phyloP scores from a whole-genome alignment of 306 rosid genomes.

The Rosa lucieae region DNA sequence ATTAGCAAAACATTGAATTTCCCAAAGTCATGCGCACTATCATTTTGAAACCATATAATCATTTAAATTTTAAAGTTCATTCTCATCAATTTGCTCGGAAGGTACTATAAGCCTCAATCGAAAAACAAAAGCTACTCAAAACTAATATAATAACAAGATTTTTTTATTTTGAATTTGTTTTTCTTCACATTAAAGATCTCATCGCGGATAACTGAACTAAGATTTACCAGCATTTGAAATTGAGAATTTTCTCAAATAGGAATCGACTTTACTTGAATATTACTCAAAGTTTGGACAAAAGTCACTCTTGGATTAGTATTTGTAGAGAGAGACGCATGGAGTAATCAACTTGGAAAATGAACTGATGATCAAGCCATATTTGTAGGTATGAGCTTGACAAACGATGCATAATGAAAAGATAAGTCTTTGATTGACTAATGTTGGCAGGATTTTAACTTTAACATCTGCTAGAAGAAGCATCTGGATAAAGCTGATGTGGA shows the following conservation, averaged over 20 bases:
- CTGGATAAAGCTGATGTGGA: constrained; percentile 32
- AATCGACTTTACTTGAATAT: not conserved
- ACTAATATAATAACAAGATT: too few relatives aligned
- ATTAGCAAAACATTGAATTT: too few relatives aligned
- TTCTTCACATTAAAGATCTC: not conserved
- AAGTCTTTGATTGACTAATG: not conserved
- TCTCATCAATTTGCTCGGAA: too few relatives aligned
- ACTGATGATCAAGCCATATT: not conserved
- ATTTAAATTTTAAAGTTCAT: too few relatives aligned
- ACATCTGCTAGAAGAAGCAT: not conserved
- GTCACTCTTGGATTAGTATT: not conserved
- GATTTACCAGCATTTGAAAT: too few relatives aligned
- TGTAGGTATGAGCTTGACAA: not conserved
- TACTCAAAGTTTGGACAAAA: not conserved
- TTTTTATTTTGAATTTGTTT: too few relatives aligned
- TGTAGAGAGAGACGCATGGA: not conserved
- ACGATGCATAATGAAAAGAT: not conserved
- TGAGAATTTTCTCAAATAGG: too few relatives aligned
- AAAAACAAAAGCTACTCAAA: too few relatives aligned
- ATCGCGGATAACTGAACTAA: not conserved
- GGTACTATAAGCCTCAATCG: too few relatives aligned
- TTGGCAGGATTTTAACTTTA: not conserved
- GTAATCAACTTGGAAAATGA: not conserved
- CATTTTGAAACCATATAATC: too few relatives aligned
- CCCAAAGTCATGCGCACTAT: too few relatives aligned